phyloP scores from a whole-genome alignment of 768 basidiomycete genomes.

The Leccinum fibrillosum region DNA sequence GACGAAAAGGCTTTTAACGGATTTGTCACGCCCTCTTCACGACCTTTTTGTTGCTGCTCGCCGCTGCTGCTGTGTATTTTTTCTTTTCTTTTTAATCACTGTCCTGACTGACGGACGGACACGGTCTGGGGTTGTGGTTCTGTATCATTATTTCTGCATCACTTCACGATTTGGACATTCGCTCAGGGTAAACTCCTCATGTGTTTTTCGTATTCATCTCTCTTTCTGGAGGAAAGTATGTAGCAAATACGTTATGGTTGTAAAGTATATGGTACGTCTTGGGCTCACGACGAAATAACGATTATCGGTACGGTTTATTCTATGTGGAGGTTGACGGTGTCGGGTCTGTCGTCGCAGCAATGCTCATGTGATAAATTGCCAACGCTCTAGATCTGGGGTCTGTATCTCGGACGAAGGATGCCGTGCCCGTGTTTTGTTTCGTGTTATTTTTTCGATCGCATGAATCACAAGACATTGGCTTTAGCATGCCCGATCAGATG shows the following conservation, averaged over 20 bases:
- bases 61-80: slow-evolving; percentile 10
- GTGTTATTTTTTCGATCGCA: neutral
- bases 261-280: slow-evolving; percentile 31
- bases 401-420: neutral
- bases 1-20: slow-evolving; percentile 19
- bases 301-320: neutral
- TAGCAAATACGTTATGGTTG: slow-evolving; percentile 36
- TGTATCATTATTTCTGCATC: slow-evolving; percentile 37
- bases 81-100: slow-evolving; percentile 29
- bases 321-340: neutral
- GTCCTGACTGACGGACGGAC: slow-evolving; percentile 8
- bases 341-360: neutral
- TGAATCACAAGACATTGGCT: neutral
- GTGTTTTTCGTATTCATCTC: slow-evolving; percentile 19
- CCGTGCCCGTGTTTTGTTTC: neutral
- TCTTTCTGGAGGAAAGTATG: slow-evolving; percentile 19
- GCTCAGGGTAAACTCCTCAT: slow-evolving; percentile 8
- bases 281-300: neutral
- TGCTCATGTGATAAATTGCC: neutral
- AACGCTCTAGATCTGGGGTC: neutral
- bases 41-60: slow-evolving; percentile 8
- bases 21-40: slow-evolving; percentile 23
- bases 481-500: slow-evolving; percentile 13
- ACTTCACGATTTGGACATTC: slow-evolving; percentile 22
- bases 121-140: slow-evolving; percentile 10